Base-by-base conservation (phyloP, 345 rosid species). In the Kernera saxatilis region DNA sequence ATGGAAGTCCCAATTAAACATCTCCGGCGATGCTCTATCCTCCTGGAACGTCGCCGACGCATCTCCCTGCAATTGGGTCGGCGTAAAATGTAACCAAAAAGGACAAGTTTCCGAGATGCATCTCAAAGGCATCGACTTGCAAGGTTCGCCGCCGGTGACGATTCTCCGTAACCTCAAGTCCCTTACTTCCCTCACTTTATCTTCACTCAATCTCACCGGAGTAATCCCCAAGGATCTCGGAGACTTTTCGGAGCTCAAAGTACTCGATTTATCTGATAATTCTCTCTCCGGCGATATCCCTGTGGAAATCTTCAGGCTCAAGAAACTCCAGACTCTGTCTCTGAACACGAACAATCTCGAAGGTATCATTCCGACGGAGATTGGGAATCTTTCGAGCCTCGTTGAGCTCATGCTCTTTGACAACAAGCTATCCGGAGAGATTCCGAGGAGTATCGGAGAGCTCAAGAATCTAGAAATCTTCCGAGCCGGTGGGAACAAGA, bases 401-500 rank as follows among this genome's bases (percentile, higher is more conserved):
- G 61, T 73, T 3, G 73, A 61, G 87, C 80, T 93, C 9, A 45
- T 61, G 40, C 80, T 93, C 1, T 90, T 74, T 4, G 98, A 93
- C 53, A 90, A 93, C 62, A 87, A 86, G 51, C 79, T 93, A 35
- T 77, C 84, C 27, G 97, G 93, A 3, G 73, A 65, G 75, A 79
- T 90, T 9, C 97, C 98, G 0, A 64, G 40, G 52, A 82, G 77
- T 17, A 81, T 90, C 21, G 98, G 97, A 57, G 70, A 73, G 51
- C 61, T 93, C 15, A 75, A 69, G 78, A 80, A 67, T 51, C 86
- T 93, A 13, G 67, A 83, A 75, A 77, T 68, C 56, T 75, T 93
- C n/a, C 77, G 98, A 75, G 89, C 86, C 0, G 98, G 98, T 15
- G 98, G 98, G 13, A 93, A 93, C 78, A 84, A 87, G 85, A 81